Percentiles rank a stretch among this genome's conserved stretches.
These are phyloP conservation scores for Solanum lignicaule DNA, from an alignment of 257 asterid genomes.

Conservation along the genomic window DNA sequence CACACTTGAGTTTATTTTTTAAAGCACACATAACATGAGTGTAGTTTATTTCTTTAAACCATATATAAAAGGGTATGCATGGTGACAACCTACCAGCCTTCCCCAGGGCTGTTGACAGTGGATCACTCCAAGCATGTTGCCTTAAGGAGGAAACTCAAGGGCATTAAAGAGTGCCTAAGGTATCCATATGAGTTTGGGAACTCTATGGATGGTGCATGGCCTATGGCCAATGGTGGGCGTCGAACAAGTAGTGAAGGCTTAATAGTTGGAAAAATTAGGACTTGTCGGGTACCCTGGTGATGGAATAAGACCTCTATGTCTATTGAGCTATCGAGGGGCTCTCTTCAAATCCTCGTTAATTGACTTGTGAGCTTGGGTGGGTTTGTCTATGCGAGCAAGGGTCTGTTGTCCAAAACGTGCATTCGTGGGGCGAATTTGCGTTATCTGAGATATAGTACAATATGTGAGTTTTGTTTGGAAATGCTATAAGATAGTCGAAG, in stretches of 20 bases:
- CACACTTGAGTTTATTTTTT: neutral
- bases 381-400: neutral
- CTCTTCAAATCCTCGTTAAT: neutral
- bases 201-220: neutral
- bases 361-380: neutral
- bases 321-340: neutral
- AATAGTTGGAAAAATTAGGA: neutral
- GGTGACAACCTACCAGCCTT: neutral
- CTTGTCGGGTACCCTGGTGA: neutral
- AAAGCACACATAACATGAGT: neutral
- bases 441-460: neutral
- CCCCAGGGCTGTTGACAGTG: accelerated
- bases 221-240: neutral
- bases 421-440: neutral
- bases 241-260: neutral
- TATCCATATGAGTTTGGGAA: neutral
- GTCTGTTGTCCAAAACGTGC: neutral
- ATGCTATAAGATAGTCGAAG: neutral
- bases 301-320: neutral
- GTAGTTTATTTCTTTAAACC: neutral
- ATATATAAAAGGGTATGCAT: neutral
- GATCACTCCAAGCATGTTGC: neutral
- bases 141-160: neutral
- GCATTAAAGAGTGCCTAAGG: neutral
- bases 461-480: neutral